phyloP scores from a whole-genome alignment of 495 filamentous ascomycete genomes.

The Pseudotulostoma volvatum region DNA sequence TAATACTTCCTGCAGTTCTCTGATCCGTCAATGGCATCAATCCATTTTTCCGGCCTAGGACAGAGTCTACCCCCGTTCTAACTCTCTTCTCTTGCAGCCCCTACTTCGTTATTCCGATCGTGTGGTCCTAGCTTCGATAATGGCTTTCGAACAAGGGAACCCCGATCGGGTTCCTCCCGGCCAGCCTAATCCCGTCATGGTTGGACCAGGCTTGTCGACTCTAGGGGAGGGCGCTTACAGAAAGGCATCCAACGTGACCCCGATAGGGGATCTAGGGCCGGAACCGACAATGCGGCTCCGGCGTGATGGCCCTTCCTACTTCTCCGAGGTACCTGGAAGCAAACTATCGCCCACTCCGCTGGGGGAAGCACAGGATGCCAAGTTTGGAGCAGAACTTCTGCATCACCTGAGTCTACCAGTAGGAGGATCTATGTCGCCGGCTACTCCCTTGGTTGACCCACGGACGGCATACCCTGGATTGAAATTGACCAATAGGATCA shows the following conservation, averaged over 20 bases:
- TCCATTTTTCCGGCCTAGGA: too few species aligned
- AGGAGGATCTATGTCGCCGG: conserved; percentile 16
- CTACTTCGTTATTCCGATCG: too few species aligned
- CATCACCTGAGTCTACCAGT: conserved; percentile 42
- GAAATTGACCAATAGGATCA: conserved; percentile 61
- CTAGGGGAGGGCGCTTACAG: conserved; percentile 20
- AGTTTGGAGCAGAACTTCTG: conserved; percentile 42
- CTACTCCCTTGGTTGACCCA: conserved; percentile 39
- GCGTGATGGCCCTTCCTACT: conserved; percentile 16
- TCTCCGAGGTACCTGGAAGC: conserved; percentile 16
- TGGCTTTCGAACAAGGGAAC: conserved; percentile 19
- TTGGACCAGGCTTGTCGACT: conserved; percentile 19
- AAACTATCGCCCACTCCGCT: conserved; percentile 15
- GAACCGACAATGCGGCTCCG: conserved; percentile 5
- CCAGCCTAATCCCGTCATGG: conserved; percentile 21
- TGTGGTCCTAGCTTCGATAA: too few species aligned
- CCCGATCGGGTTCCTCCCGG: conserved; percentile 15
- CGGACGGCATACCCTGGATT: conserved; percentile 48
- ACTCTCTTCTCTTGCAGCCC: too few species aligned
- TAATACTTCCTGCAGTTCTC: too few species aligned
- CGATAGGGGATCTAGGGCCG: conserved; percentile 13
- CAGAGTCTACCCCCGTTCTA: too few species aligned
- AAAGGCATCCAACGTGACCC: conserved; percentile 14
- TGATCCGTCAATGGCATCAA: too few species aligned
- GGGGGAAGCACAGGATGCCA: conserved; percentile 27